Evolutionary conservation across 768 basidiomycete genomes (phyloP).

Genomic region (Naganishia friedmannii): DNA sequence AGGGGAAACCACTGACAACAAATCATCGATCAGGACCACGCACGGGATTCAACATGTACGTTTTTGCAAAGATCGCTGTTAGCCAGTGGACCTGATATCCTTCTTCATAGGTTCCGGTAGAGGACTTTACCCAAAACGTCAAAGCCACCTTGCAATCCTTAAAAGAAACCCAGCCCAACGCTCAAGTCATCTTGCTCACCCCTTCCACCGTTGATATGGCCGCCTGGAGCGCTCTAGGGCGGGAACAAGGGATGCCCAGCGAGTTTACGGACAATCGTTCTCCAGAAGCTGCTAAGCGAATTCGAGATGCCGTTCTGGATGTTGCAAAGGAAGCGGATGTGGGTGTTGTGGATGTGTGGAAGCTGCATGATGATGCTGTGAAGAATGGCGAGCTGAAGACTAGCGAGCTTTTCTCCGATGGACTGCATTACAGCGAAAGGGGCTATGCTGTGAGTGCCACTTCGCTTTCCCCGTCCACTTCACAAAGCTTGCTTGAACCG

Average conservation of each 20-base stretch:
- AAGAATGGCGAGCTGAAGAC: not conserved
- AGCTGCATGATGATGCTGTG: constrained; percentile 10
- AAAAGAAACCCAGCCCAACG: constrained; percentile 8
- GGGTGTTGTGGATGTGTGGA: not conserved
- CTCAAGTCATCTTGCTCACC: constrained; percentile 1
- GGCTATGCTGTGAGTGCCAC: constrained; percentile 17
- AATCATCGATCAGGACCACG: not conserved
- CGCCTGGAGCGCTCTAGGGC: not conserved
- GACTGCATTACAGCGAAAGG: constrained; percentile 20
- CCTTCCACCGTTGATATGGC: constrained; percentile 1
- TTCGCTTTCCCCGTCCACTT: not conserved
- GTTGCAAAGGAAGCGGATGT: constrained; percentile 7
- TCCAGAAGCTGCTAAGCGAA: not conserved
- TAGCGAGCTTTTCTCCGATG: constrained; percentile 22
- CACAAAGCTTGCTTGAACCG: too few species aligned
- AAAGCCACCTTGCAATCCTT: constrained; percentile 5
- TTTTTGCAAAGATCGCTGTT: not conserved
- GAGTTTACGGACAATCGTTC: constrained; percentile 2
- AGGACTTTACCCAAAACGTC: constrained; percentile 12
- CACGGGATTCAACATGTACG: constrained; percentile 18
- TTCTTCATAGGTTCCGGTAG: constrained; percentile 6
- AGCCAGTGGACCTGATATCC: not conserved
- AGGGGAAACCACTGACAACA: not conserved
- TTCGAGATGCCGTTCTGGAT: constrained; percentile 12
- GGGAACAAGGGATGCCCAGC: not conserved